Evolutionary conservation across 1,284 basidiomycete species (phyloP).

Genomic region (Trichosporon faecale): DNA sequence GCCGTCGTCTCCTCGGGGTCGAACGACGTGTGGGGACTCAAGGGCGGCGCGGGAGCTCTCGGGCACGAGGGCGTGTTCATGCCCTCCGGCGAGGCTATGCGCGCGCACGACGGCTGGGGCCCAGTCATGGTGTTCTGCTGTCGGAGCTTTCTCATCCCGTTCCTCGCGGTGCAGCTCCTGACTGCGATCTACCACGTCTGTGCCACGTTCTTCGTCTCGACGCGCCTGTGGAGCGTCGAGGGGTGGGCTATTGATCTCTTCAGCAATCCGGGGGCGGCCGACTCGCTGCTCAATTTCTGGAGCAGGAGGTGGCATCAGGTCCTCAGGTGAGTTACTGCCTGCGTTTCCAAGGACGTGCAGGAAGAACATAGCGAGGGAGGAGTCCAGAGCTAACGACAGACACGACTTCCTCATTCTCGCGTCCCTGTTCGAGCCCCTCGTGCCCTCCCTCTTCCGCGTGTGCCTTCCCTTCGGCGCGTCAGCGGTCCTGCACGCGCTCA

Average conservation of each 20-base stretch:
- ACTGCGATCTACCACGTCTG: neutral
- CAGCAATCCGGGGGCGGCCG: neutral
- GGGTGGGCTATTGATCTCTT: constrained; percentile 1
- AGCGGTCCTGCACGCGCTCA: neutral
- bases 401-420: neutral
- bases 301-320: constrained; percentile 1
- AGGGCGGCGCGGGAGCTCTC: neutral
- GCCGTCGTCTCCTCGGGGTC: neutral
- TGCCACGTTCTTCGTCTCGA: neutral
- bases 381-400: neutral
- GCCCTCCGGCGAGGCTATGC: neutral
- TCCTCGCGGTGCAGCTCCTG: neutral
- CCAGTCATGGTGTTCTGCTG: neutral
- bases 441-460: neutral
- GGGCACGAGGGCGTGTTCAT: neutral
- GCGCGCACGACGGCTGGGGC: neutral
- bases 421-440: neutral
- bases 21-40: neutral
- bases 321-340: neutral
- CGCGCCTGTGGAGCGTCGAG: neutral
- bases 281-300: constrained; percentile 7
- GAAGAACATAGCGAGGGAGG: neutral
- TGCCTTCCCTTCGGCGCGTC: neutral
- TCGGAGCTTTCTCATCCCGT: neutral
- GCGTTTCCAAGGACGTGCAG: neutral